Evolutionary conservation across 2,329 filamentous ascomycete genomes (phyloP), one percentile per base, ranked within the genome.

Genomic region (Biscogniauxia marginata): DNA sequence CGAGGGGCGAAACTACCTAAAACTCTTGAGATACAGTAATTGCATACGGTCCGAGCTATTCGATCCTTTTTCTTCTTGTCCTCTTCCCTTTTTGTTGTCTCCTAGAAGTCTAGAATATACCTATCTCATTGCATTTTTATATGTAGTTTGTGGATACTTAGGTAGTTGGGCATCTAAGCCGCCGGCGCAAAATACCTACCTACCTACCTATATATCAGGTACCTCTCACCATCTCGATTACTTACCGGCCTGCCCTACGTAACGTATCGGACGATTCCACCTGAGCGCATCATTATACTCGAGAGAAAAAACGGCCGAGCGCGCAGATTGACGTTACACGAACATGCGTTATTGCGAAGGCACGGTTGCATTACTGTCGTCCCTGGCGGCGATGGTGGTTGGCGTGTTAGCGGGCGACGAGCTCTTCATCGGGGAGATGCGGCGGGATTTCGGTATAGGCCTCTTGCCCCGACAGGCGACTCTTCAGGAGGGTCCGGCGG

Each of bases 391-490:
- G 18, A 47, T 66, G 24, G 20, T 60, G 24, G 54, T 53, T n/a
- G 61, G 57, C 1, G 63, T 50, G 5, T 46, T 54, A 48, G 64
- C 65, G 18, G 60, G 58, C 50, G 58, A 54, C 23, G 53, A 62
- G 9, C 20, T 62, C 11, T 25, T 53, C n/a, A n/a, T n/a, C 69
- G 65, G 71, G 46, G 69, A 74, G 53, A 55, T 76, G 20, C 70
- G 66, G 25, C 65, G 67, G 45, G 71, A 74, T 20, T 75, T 76
- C 62, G 66, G 61, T 39, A 70, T 74, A 65, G 74, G 70, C 1
- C 46, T 72, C 19, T 64, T 73, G 43, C 56, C 70, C 45, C 67
- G 72, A 16, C 71, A 75, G 50, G 67, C 55, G 30, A 45, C n/a
- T 24, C 4, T 53, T 7, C 51, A 44, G 53, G 20, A 50, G 21